Evolutionary conservation across 2,329 filamentous ascomycete species (phyloP).

Genomic region (Claviceps citrina): DNA sequence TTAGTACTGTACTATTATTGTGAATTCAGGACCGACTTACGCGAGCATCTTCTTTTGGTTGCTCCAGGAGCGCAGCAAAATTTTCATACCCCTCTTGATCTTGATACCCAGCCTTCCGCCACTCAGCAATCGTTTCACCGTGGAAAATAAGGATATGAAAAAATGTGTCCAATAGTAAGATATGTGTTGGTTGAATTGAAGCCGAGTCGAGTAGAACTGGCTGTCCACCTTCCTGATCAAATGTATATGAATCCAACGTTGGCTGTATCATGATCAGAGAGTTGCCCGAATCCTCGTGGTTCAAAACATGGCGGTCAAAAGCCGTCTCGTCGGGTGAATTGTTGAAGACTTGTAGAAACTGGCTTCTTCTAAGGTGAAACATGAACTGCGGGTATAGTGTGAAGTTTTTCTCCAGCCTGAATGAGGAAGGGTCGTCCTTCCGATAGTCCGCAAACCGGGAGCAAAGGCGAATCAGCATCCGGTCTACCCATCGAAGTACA

Average conservation of each 20-base stretch:
- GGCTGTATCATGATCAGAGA: conserved; percentile 98
- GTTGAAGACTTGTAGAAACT: conserved; percentile 98
- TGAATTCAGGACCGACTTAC: conserved; percentile 34
- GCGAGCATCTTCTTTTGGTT: conserved; percentile 91
- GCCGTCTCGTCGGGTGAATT: conserved; percentile 97
- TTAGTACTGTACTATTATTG: too few relatives aligned
- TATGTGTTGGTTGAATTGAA: conserved; percentile 86
- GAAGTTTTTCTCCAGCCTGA: conserved; percentile 96
- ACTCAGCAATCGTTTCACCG: conserved; percentile 92
- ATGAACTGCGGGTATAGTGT: conserved; percentile 98
- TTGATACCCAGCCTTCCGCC: conserved; percentile 95
- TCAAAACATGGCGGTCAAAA: conserved; percentile 94
- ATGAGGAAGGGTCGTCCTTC: conserved; percentile 94
- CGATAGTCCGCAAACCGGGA: conserved; percentile 94
- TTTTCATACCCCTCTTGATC: conserved; percentile 98
- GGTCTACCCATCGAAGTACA: conserved; percentile 91
- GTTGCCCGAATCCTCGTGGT: conserved; percentile 93
- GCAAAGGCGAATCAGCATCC: conserved; percentile 94
- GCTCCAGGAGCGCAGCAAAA: conserved; percentile 72
- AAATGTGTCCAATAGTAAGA: conserved; percentile 91
- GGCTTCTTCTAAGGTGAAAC: conserved; percentile 94
- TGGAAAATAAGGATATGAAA: conserved; percentile 99
- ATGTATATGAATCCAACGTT: conserved; percentile 90
- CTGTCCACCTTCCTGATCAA: conserved; percentile 83
- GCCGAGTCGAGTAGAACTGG: conserved; percentile 93